A percentile compares a stretch with the other conserved stretches of the same genome.
phyloP scores from a whole-genome alignment of 805 yeast species.

The Lachancea quebecensis region DNA sequence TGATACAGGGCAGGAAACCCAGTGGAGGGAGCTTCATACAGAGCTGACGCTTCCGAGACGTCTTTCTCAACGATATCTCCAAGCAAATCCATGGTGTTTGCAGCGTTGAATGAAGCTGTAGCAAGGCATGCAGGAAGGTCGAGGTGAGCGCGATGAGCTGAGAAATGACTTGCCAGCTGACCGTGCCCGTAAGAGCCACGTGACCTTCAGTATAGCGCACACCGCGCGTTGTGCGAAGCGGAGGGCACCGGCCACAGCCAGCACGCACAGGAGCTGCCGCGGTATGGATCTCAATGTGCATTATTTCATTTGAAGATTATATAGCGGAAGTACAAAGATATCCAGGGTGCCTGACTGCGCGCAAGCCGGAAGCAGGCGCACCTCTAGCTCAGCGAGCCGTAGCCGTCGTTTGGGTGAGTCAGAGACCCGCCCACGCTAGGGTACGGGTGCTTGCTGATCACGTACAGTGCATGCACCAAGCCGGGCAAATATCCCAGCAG shows the following conservation, averaged over 20 bases:
- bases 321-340: no score
- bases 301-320: no score
- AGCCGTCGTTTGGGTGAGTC: conserved; percentile 7
- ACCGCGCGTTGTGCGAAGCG: no score
- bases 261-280: no score
- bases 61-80: conserved; percentile 70
- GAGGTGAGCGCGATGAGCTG: background rate
- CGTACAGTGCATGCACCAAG: conserved; percentile 58
- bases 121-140: background rate
- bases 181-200: no score
- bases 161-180: no score
- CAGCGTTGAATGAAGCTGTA: background rate
- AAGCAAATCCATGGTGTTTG: conserved; percentile 50
- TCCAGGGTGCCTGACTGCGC: no score
- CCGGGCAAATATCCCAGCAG: conserved; percentile 66
- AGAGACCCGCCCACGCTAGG: conserved; percentile 17
- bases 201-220: no score
- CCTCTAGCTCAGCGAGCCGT: conserved; percentile 12
- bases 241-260: no score
- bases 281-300: no score
- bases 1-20: conserved; percentile 32
- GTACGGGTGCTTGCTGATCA: conserved; percentile 51
- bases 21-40: conserved; percentile 1
- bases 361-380: no score
- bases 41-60: conserved; percentile 27